A percentile compares a stretch with the other conserved stretches of the same genome.
phyloP scores from a whole-genome alignment of 352 stramenopile genomes.

The Aphanomyces euteiches region DNA sequence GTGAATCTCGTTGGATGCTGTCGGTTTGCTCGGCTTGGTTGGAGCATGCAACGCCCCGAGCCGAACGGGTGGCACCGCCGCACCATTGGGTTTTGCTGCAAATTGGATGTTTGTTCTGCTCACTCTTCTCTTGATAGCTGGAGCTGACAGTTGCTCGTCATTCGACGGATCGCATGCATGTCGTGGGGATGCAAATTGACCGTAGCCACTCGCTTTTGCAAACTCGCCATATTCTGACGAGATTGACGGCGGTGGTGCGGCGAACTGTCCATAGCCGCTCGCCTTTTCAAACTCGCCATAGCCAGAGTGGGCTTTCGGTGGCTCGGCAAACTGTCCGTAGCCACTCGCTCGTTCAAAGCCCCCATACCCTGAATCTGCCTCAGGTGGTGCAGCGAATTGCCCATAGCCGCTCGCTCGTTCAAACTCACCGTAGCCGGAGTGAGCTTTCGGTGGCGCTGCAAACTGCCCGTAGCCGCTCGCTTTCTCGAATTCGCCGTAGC shows the following conservation, averaged over 20 bases:
- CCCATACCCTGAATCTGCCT: conserved; percentile 28
- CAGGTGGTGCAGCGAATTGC: conserved; percentile 15
- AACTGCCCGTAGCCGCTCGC: conserved; percentile 42
- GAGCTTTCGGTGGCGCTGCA: too few species aligned
- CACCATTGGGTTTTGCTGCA: background rate
- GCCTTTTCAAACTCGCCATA: conserved; percentile 42
- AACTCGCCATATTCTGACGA: conserved; percentile 30
- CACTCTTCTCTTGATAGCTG: too few species aligned
- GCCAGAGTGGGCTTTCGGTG: conserved; percentile 26
- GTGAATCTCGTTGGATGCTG: background rate
- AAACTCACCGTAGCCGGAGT: conserved; percentile 37
- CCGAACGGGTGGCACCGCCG: background rate
- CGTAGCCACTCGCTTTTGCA: conserved; percentile 25
- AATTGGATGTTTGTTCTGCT: background rate
- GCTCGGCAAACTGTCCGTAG: conserved; percentile 31
- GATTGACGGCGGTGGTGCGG: background rate
- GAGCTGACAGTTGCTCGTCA: too few species aligned
- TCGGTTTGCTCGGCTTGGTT: background rate
- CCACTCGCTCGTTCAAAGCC: conserved; percentile 26
- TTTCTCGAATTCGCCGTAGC: conserved; percentile 33
- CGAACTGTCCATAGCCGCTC: conserved; percentile 32
- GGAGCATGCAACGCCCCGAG: background rate
- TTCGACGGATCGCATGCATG: conserved; percentile 2
- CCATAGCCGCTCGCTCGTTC: conserved; percentile 32
- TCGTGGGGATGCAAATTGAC: conserved; percentile 21